Percentiles rank a stretch among this genome's conserved stretches.
Evolutionary conservation across 1,139 yeast species (phyloP).

Genomic region (Kodamaea fungicola): DNA sequence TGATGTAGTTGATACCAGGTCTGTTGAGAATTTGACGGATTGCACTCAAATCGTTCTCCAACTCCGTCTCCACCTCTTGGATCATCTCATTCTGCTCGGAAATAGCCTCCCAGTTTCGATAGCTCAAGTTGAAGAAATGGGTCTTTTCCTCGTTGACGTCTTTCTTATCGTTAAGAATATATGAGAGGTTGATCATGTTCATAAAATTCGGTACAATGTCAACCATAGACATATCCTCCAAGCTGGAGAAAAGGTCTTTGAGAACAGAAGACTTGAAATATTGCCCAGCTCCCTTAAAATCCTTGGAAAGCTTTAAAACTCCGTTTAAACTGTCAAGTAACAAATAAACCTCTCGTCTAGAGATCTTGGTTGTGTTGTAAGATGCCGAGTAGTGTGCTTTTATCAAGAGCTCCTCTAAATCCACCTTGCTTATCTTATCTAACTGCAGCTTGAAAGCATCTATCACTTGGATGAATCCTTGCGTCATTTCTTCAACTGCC

Average conservation of each 20-base stretch:
- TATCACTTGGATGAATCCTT: slow-evolving; percentile 42
- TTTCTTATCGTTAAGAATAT: slow-evolving; percentile 50
- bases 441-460: slow-evolving; percentile 51
- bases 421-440: slow-evolving; percentile 32
- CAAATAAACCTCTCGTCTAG: slow-evolving; percentile 62
- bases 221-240: slow-evolving; percentile 14
- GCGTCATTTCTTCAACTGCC: slow-evolving; percentile 62
- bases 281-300: slow-evolving; percentile 20
- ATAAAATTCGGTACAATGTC: slow-evolving; percentile 32
- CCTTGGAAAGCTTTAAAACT: slow-evolving; percentile 25
- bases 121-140: slow-evolving; percentile 51
- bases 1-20: slow-evolving; percentile 54
- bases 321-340: slow-evolving; percentile 52
- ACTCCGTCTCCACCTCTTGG: slow-evolving; percentile 36
- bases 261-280: slow-evolving; percentile 25
- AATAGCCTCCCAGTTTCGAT: slow-evolving; percentile 40
- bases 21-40: slow-evolving; percentile 49
- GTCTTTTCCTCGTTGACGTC: slow-evolving; percentile 42
- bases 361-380: slow-evolving; percentile 40
- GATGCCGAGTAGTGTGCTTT: slow-evolving; percentile 59
- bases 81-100: slow-evolving; percentile 39
- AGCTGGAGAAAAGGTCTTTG: slow-evolving; percentile 18
- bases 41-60: slow-evolving; percentile 48
- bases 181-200: slow-evolving; percentile 53
- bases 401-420: slow-evolving; percentile 64